Evolutionary conservation across 495 filamentous ascomycete species (phyloP), one percentile per base, ranked within the genome.

Genomic region (Aspergillus wentii): DNA sequence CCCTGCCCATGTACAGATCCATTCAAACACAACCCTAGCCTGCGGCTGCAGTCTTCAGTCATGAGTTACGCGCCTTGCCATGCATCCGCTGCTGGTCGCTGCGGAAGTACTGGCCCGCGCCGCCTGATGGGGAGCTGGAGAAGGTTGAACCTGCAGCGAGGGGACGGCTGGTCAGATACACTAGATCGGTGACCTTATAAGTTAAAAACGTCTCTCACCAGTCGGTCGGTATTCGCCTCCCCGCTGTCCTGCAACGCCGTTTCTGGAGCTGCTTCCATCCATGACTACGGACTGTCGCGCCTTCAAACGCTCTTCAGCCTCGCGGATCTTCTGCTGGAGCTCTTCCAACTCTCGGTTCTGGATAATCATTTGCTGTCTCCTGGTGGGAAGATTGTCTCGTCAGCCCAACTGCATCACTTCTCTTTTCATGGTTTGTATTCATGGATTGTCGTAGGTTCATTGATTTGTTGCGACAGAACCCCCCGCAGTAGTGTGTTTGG

Each of bases 291-390:
- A 52, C 44, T 63, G 44, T 28, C 51, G 57, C 29, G 59, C 63
- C 61, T 86, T 82, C 8, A 97, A 74, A 14, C 83, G 82, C 49
- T 81, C 68, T 64, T 97, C 91, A 43, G 91, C 87, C 51, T 88
- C 87, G 44, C 80, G 83, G 35, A 97, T 79, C 35, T 79, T 79
- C 11, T 78, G 79, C 62, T 95, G 88, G 38, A 97, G 80, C 26
- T 80, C 79, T 62, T 95, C 81, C 47, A 97, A 78, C 56, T 97
- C 88, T 15, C 76, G 74, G 30, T 71, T 79, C 51, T 90, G 86
- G 25, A 79, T 78, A 36, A 74, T 76, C 56, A 97, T 80, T 80
- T 90, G 61, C 75, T 94, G 64, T 46, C 55, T 66, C 46, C 72
- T 75, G 35, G 30, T n/a, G n/a, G n/a, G n/a, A n/a, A n/a, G n/a